Evolutionary conservation across 139 green algal species (phyloP).

Genomic region (Chlamydomonas sphaeroides): DNA sequence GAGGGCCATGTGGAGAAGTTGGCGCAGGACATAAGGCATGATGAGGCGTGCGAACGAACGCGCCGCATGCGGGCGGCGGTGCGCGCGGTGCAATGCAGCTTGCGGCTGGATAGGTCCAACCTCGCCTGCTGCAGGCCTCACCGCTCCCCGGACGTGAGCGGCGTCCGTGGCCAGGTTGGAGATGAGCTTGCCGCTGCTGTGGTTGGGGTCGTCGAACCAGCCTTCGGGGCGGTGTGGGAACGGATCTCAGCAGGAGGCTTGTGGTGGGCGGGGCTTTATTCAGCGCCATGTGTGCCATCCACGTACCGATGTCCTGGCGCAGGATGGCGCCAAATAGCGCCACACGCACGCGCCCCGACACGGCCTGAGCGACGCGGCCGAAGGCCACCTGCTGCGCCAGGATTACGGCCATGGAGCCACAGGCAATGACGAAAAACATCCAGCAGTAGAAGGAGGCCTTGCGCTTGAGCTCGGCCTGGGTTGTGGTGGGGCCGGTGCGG

Average conservation of each 20-base stretch:
- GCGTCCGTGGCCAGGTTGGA: conserved; percentile 72
- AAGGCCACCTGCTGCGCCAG: conserved; percentile 63
- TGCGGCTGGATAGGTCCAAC: too few relatives aligned
- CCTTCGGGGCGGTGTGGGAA: background rate
- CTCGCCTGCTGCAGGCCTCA: too few relatives aligned
- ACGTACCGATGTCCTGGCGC: conserved; percentile 62
- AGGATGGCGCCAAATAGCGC: conserved; percentile 73
- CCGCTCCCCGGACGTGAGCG: conserved; percentile 64
- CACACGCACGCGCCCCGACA: conserved; percentile 67
- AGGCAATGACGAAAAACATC: conserved; percentile 74
- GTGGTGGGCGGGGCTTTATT: too few relatives aligned
- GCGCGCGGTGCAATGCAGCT: too few relatives aligned
- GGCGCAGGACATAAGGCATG: too few relatives aligned
- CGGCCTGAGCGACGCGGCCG: conserved; percentile 65
- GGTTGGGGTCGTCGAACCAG: conserved; percentile 62
- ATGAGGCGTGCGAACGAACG: too few relatives aligned
- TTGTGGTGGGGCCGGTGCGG: too few relatives aligned
- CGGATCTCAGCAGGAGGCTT: too few relatives aligned
- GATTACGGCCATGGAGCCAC: conserved; percentile 50
- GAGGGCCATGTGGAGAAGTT: too few relatives aligned
- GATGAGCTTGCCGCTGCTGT: conserved; percentile 71
- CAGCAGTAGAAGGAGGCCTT: conserved; percentile 61
- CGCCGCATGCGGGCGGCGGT: too few relatives aligned
- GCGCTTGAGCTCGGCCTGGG: conserved; percentile 28
- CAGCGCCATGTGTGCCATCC: too few relatives aligned